Evolutionary conservation across 2,329 filamentous ascomycete genomes (phyloP).

Genomic region (Didymosphaeria variabile): DNA sequence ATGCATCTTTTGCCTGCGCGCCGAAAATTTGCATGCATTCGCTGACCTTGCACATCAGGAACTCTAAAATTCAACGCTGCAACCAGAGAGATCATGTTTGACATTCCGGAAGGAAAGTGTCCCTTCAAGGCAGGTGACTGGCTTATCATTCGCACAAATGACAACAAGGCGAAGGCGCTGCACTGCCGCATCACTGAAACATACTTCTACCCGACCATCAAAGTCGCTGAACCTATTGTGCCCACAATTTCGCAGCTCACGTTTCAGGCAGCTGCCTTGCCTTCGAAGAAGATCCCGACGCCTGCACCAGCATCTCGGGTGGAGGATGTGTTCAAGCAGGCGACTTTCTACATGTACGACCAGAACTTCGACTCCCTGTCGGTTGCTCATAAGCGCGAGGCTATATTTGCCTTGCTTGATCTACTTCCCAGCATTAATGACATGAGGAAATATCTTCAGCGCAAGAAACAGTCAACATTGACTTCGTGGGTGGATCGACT

Average conservation of each 20-base stretch:
- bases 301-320: neutral
- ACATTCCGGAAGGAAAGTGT: slow-evolving; percentile 32
- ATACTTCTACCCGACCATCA: slow-evolving; percentile 55
- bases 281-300: neutral
- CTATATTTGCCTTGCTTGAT: slow-evolving; percentile 63
- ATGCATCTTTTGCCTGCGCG: neutral
- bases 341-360: slow-evolving; percentile 58
- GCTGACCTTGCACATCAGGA: neutral
- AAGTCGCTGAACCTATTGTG: slow-evolving; percentile 35
- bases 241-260: slow-evolving; percentile 14
- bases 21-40: neutral
- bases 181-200: slow-evolving; percentile 63
- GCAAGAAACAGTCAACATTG: slow-evolving; percentile 51
- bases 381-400: slow-evolving; percentile 56
- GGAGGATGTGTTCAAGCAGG: slow-evolving; percentile 38
- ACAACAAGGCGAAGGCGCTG: slow-evolving; percentile 31
- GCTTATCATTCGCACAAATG: slow-evolving; percentile 54
- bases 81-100: slow-evolving; percentile 56
- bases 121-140: slow-evolving; percentile 61
- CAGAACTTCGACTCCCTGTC: slow-evolving; percentile 66
- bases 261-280: neutral
- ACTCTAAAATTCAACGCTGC: slow-evolving; percentile 45
- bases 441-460: slow-evolving; percentile 62
- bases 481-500: slow-evolving; percentile 67
- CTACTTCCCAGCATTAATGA: slow-evolving; percentile 68